These are phyloP conservation scores for Aspergillus puulaauensis DNA, from an alignment of 2,329 filamentous ascomycete species.

Conservation along the genomic window DNA sequence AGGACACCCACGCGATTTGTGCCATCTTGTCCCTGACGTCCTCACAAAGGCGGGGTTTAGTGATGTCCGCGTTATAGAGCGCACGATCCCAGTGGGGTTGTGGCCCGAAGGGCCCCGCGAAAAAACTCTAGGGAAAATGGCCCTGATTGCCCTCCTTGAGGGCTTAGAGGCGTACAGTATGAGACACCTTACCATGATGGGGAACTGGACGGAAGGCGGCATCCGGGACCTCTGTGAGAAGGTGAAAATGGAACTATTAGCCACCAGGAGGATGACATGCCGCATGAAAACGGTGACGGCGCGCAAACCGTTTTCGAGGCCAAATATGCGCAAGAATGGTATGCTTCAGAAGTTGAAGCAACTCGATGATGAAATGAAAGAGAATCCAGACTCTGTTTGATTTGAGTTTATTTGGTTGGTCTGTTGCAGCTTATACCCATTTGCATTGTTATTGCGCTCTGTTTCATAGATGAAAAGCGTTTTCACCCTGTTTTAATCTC, in stretches of 20 bases:
- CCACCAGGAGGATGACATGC: slow-evolving; percentile 12
- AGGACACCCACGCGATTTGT: slow-evolving; percentile 42
- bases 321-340: slow-evolving; percentile 24
- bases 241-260: slow-evolving; percentile 38
- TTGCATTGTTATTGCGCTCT: neutral
- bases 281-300: slow-evolving; percentile 22
- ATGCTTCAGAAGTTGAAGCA: slow-evolving; percentile 12
- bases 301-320: slow-evolving; percentile 29
- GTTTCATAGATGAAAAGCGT: neutral
- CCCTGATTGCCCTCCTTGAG: slow-evolving; percentile 40
- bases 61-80: slow-evolving; percentile 40
- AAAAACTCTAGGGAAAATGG: slow-evolving; percentile 43
- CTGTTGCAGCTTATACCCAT: neutral
- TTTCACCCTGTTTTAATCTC: neutral
- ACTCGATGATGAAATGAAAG: slow-evolving; percentile 2
- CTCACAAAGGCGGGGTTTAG: slow-evolving; percentile 47
- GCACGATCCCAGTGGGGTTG: slow-evolving; percentile 37
- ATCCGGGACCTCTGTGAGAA: slow-evolving; percentile 39
- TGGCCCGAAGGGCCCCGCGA: slow-evolving; percentile 36
- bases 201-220: slow-evolving; percentile 33
- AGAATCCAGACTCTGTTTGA: neutral
- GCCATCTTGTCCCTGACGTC: slow-evolving; percentile 42
- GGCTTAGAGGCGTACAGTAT: slow-evolving; percentile 40
- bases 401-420: neutral
- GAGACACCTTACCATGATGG: slow-evolving; percentile 34